Percentiles rank a stretch among this genome's conserved stretches.
Evolutionary conservation across 2,329 filamentous ascomycete species (phyloP).

Genomic region (Fusarium sp.): DNA sequence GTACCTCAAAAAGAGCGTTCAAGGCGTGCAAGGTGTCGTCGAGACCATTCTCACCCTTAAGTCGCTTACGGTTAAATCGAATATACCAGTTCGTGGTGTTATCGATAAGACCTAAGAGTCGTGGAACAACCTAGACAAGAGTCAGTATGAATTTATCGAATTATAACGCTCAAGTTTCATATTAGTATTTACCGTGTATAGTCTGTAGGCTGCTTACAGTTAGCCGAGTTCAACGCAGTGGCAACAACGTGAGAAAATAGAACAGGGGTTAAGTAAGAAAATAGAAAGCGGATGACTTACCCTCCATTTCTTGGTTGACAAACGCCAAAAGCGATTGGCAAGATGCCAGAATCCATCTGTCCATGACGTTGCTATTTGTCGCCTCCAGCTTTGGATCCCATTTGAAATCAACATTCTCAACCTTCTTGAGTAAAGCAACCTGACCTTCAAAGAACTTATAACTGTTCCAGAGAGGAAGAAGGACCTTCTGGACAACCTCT

Average conservation of each 20-base stretch:
- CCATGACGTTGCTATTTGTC: slow-evolving; percentile 91
- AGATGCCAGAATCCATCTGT: slow-evolving; percentile 92
- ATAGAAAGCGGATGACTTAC: slow-evolving; percentile 55
- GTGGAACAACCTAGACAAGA: slow-evolving; percentile 67
- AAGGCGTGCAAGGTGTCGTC: slow-evolving; percentile 90
- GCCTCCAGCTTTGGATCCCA: slow-evolving; percentile 82
- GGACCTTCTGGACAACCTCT: slow-evolving; percentile 91
- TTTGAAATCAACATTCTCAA: slow-evolving; percentile 78
- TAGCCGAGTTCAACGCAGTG: neutral
- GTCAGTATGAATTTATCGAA: neutral
- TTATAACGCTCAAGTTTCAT: neutral
- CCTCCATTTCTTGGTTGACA: slow-evolving; percentile 91
- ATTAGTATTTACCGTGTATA: slow-evolving; percentile 1
- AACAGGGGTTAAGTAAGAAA: neutral
- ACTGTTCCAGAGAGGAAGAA: slow-evolving; percentile 94
- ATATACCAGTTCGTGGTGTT: slow-evolving; percentile 99
- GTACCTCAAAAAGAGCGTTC: slow-evolving; percentile 92
- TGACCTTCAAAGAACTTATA: slow-evolving; percentile 97
- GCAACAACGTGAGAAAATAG: neutral
- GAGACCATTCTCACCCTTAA: slow-evolving; percentile 89
- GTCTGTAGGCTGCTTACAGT: slow-evolving; percentile 63
- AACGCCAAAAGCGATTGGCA: slow-evolving; percentile 92
- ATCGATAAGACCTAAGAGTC: slow-evolving; percentile 85
- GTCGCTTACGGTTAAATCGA: slow-evolving; percentile 87
- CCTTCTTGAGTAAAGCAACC: slow-evolving; percentile 86